Conservation (phyloP, 805 yeast genomes). For the Ogataea methylovora region DNA sequence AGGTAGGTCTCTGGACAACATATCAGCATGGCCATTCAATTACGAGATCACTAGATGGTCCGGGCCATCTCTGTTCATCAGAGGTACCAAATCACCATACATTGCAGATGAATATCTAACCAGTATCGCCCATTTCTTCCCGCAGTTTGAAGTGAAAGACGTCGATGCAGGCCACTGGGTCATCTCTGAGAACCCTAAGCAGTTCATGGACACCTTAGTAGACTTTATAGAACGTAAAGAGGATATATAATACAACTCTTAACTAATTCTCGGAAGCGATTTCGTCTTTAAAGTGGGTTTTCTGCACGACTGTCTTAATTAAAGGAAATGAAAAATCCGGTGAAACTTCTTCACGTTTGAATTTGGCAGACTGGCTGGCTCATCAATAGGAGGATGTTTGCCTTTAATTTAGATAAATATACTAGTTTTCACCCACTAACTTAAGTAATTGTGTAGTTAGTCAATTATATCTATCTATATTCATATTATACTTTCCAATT, state of each 20-base stretch:
- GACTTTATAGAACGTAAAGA: conserved; percentile 48
- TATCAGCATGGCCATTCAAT: conserved; percentile 75
- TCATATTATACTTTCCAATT: background rate
- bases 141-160: conserved; percentile 65
- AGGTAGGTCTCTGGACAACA: conserved; percentile 52
- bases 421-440: too few species aligned
- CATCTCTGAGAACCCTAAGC: conserved; percentile 77
- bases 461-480: too few species aligned
- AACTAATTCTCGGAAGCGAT: too few species aligned
- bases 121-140: conserved; percentile 70
- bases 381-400: too few species aligned
- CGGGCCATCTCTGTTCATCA: conserved; percentile 69
- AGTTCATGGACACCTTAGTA: conserved; percentile 53
- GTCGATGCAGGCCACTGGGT: conserved; percentile 91
- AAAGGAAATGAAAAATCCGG: too few species aligned
- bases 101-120: conserved; percentile 78
- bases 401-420: too few species aligned
- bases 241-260: conserved; percentile 10
- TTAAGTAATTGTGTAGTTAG: too few species aligned
- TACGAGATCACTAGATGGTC: conserved; percentile 45
- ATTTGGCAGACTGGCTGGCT: too few species aligned
- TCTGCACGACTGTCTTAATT: too few species aligned
- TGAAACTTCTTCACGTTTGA: too few species aligned
- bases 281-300: too few species aligned
- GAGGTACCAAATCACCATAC: conserved; percentile 72